A percentile compares a stretch with the other conserved stretches of the same genome.
Conservation (phyloP, 768 basidiomycete genomes). For the Hydnomerulius pinastri region DNA sequence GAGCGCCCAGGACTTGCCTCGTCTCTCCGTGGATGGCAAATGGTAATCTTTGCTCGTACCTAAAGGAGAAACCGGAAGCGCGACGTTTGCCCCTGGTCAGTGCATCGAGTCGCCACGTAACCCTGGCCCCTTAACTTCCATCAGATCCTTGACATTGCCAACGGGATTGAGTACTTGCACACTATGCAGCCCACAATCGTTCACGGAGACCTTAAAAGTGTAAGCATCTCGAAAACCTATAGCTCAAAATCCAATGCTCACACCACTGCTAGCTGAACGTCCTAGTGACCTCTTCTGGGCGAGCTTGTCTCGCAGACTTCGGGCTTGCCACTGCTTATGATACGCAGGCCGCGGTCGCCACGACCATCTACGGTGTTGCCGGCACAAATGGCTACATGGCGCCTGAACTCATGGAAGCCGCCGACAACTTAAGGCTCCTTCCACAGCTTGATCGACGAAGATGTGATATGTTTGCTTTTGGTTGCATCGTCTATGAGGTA, state of each 20-base stretch:
- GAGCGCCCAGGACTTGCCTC: slow-evolving; percentile 15
- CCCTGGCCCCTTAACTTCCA: slow-evolving; percentile 1
- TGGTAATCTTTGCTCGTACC: slow-evolving; percentile 33
- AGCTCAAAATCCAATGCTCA: not conserved
- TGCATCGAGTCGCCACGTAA: not conserved
- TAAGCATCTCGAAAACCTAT: slow-evolving; percentile 18
- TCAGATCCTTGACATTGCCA: slow-evolving; percentile 40
- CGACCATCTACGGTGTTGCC: slow-evolving; percentile 12
- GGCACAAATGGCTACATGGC: slow-evolving; percentile 31
- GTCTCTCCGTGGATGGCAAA: slow-evolving; percentile 30
- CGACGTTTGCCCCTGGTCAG: slow-evolving; percentile 36
- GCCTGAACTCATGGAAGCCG: slow-evolving; percentile 23
- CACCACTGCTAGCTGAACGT: slow-evolving; percentile 25
- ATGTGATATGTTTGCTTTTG: slow-evolving; percentile 38
- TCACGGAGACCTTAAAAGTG: slow-evolving; percentile 47
- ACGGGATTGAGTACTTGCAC: slow-evolving; percentile 42
- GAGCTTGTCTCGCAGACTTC: slow-evolving; percentile 36
- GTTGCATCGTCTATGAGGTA: slow-evolving; percentile 37
- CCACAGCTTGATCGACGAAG: slow-evolving; percentile 25
- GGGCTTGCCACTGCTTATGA: slow-evolving; percentile 26
- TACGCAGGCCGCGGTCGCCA: slow-evolving; percentile 12
- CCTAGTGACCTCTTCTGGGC: slow-evolving; percentile 24
- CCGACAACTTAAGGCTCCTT: slow-evolving; percentile 7
- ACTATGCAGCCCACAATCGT: slow-evolving; percentile 39
- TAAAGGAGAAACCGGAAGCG: slow-evolving; percentile 26